Base-by-base conservation (phyloP, 129 eudicot genomes). In the Pittosporum tobira region DNA sequence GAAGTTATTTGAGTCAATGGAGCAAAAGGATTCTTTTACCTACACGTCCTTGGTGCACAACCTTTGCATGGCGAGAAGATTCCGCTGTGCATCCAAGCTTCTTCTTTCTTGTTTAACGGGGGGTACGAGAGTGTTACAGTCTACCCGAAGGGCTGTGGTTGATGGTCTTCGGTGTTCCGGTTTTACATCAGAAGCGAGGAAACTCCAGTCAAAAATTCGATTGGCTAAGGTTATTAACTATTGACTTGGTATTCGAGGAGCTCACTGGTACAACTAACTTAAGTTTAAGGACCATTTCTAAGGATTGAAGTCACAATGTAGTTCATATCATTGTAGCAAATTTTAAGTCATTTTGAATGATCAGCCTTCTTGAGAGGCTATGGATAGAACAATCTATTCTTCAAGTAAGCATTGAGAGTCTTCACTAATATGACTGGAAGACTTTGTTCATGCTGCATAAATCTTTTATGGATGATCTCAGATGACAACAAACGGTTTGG, bases 21-120 rank as follows among this genome's bases (percentile, higher is more conserved):
- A 74, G 46, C n/a, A 42, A 48, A 79, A 70, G 48, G 84, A 79
- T 70, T 67, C 69, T 22, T 69, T 64, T 62, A 73, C 84, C 12
- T 74, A 73, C 51, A 66, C 84, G 20, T 69, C 80, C 45, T 51
- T 79, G 64, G 68, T 73, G 26, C 75, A 65, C 46, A 75, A 67
- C 44, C 77, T 79, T 51, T 79, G 84, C 65, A 73, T 27, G 29
- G 74, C 26, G 21, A 30, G 77, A 36, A 65, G 69, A 48, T 79
- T 59, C 36, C 61, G 52, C 55, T 26, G 34, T 54, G 84, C 84
- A 48, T 60, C 77, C 22, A 56, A 62, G 52, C 56, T 79, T 21
- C 68, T 79, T 58, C 70, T 70, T 20, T 73, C 80, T 53, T 73
- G 77, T 43, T 23, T 73, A 49, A 67, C 25, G 51, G 29, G 30